Percentiles rank a stretch among this genome's conserved stretches.
These are phyloP conservation scores for Parastagonospora nodorum DNA, from an alignment of 2,329 filamentous ascomycete genomes.

Conservation along the genomic window DNA sequence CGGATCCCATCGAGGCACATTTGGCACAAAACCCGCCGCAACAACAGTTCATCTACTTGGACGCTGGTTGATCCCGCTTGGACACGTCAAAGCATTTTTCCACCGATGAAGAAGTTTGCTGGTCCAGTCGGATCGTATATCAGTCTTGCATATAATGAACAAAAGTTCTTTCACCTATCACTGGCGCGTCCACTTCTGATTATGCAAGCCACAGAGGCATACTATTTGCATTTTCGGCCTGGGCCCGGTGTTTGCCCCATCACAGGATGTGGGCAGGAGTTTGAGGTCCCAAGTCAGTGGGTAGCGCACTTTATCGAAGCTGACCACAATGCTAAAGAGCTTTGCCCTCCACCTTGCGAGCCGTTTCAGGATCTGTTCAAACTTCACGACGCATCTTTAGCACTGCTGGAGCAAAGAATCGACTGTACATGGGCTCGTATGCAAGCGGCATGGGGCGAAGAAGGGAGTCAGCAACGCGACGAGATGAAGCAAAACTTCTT, in stretches of 20 bases:
- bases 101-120: constrained; percentile 3
- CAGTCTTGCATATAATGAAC: not conserved
- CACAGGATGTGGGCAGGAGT: constrained; percentile 1
- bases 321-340: not conserved
- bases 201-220: constrained; percentile 6
- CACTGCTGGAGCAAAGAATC: not conserved
- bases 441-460: constrained; percentile 5
- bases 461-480: constrained; percentile 3
- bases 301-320: not conserved
- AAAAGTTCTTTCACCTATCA: not conserved
- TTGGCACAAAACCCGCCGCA: not conserved
- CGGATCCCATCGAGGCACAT: not conserved
- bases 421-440: not conserved
- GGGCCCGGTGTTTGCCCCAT: constrained; percentile 3
- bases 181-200: not conserved
- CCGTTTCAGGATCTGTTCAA: not conserved
- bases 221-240: constrained; percentile 2
- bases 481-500: constrained; percentile 1
- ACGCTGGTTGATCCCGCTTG: not conserved
- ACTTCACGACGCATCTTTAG: not conserved
- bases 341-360: not conserved
- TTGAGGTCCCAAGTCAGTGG: constrained; percentile 1
- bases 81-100: constrained; percentile 1
- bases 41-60: constrained; percentile 2
- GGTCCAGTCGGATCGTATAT: constrained; percentile 7